These are phyloP conservation scores for Pichia sp. DNA, from an alignment of 1,139 yeast genomes.

Conservation along the genomic window DNA sequence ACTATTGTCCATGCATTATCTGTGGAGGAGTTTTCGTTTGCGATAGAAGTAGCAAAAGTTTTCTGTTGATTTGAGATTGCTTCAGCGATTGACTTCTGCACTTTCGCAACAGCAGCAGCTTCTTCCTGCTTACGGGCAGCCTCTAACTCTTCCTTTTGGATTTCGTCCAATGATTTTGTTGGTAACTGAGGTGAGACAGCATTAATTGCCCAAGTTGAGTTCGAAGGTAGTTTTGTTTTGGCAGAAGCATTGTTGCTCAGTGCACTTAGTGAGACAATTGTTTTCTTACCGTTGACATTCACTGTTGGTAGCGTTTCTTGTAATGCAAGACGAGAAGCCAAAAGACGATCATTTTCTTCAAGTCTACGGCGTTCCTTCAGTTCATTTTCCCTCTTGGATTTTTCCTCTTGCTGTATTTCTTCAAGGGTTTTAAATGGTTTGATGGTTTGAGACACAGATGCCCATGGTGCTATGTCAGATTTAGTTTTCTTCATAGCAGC, in stretches of 20 bases:
- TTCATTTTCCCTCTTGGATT: constrained; percentile 39
- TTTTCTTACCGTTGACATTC: constrained; percentile 14
- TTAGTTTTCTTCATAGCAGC: background rate
- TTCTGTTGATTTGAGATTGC: constrained; percentile 22
- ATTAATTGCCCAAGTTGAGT: constrained; percentile 48
- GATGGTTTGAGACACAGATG: constrained; percentile 30
- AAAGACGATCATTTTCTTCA: constrained; percentile 27
- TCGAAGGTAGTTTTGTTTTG: constrained; percentile 2
- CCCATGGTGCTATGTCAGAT: constrained; percentile 55
- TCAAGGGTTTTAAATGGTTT: constrained; percentile 56
- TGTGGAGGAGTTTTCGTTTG: constrained; percentile 22
- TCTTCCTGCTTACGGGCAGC: constrained; percentile 22
- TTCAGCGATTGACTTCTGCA: constrained; percentile 17
- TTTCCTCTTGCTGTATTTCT: constrained; percentile 69
- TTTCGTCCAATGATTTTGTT: constrained; percentile 28
- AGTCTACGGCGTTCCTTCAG: constrained; percentile 25
- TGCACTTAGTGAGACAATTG: constrained; percentile 9
- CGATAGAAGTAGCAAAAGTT: constrained; percentile 36
- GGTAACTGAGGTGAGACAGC: constrained; percentile 16
- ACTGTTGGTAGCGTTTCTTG: constrained; percentile 25
- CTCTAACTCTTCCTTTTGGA: constrained; percentile 29
- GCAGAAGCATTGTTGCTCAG: background rate
- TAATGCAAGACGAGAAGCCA: constrained; percentile 29
- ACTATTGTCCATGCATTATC: constrained; percentile 47
- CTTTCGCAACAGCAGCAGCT: constrained; percentile 17